Conservation (phyloP, 768 basidiomycete genomes). For the Clavulina sp. region DNA sequence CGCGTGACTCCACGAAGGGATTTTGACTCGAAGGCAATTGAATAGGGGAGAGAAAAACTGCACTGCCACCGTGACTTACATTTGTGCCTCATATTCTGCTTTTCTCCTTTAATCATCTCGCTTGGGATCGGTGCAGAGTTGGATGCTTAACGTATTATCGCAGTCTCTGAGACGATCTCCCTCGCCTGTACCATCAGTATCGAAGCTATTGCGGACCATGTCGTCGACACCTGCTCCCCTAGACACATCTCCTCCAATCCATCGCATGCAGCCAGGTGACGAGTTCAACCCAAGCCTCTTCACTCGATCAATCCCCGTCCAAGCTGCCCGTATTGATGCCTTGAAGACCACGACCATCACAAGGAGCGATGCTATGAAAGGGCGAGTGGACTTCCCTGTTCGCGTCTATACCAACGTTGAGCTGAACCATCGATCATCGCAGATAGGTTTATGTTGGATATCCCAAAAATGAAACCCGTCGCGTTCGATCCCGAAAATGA, state of each 20-base stretch:
- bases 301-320: conserved; percentile 41
- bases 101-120: no score
- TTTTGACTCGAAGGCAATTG: no score
- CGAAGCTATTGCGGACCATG: background rate
- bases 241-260: conserved; percentile 28
- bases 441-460: conserved; percentile 41
- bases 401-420: background rate
- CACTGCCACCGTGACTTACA: no score
- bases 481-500: conserved; percentile 31
- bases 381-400: conserved; percentile 22
- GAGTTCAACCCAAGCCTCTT: conserved; percentile 48
- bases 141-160: no score
- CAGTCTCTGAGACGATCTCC: no score
- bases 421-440: conserved; percentile 2
- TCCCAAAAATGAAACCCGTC: conserved; percentile 51
- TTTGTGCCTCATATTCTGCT: no score
- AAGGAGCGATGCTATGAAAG: conserved; percentile 38
- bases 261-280: conserved; percentile 24
- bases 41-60: no score
- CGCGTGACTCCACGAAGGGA: no score
- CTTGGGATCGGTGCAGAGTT: no score
- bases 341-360: conserved; percentile 36
- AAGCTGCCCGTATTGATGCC: conserved; percentile 49
- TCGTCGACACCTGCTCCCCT: conserved; percentile 2
- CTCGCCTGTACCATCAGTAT: no score